A percentile compares a stretch with the other conserved stretches of the same genome.
Conservation (phyloP, 352 stramenopile species). For the Phytophthora brassicae region DNA sequence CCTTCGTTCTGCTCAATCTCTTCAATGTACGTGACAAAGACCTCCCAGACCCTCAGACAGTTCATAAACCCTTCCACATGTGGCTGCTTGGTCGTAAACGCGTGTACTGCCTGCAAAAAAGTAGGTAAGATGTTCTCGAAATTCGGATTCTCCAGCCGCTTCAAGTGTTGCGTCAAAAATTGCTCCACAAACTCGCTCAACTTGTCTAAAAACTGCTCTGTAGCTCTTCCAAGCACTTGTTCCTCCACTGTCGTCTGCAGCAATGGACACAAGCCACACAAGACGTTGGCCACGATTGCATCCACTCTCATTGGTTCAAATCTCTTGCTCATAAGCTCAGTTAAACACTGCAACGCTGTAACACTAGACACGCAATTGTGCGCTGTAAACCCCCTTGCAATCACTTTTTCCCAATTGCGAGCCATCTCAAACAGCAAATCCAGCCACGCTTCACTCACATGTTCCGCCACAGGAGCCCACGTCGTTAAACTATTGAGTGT, state of each 20-base stretch:
- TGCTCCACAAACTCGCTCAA: constrained; percentile 73
- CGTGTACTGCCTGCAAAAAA: constrained; percentile 62
- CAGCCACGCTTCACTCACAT: constrained; percentile 61
- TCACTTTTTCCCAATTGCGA: constrained; percentile 39
- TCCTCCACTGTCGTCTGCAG: constrained; percentile 64
- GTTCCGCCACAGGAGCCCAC: constrained; percentile 60
- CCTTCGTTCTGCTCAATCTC: constrained; percentile 73
- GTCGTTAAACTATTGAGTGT: constrained; percentile 52
- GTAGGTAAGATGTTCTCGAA: constrained; percentile 47
- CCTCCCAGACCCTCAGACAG: constrained; percentile 80
- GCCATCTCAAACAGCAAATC: constrained; percentile 60
- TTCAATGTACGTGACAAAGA: constrained; percentile 84
- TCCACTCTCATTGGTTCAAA: constrained; percentile 46
- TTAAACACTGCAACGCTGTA: constrained; percentile 57
- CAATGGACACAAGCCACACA: constrained; percentile 56
- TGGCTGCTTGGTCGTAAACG: constrained; percentile 69
- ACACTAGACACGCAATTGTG: constrained; percentile 51
- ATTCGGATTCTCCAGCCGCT: constrained; percentile 61
- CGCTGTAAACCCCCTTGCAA: constrained; percentile 19
- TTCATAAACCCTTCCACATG: constrained; percentile 77
- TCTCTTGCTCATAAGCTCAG: constrained; percentile 69
- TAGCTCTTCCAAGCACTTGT: constrained; percentile 45
- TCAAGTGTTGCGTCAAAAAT: constrained; percentile 76
- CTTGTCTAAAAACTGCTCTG: constrained; percentile 73
- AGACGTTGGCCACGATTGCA: constrained; percentile 53